Base-by-base conservation (phyloP, 495 filamentous ascomycete genomes). In the Aspergillus saccharolyticus region DNA sequence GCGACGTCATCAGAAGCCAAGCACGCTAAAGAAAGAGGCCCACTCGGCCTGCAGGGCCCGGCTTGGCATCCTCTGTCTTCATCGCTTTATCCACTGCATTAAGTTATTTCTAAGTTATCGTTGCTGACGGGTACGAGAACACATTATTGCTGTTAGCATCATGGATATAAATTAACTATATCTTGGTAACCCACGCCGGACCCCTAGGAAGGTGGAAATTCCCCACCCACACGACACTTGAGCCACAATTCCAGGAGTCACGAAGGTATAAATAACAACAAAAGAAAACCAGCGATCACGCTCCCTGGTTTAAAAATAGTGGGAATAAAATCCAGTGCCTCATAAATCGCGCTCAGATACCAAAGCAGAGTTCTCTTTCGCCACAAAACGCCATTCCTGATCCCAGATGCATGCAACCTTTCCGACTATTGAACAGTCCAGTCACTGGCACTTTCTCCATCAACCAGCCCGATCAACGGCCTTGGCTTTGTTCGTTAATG, bases 321-420 rank as follows among this genome's bases (percentile, higher is more conserved):
- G 33, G 33, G 53, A 49, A 60, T 43, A 50, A 54, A 28, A 18
- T 56, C 22, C 44, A 51, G 50, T 44, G 51, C 42, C 19, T 43
- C 42, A 24, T 33, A 44, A 49, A 46, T 54, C 42, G 50, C 54
- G 24, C 39, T 51, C 54, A 47, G 43, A 28, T 54, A 39, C 12
- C 53, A 54, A 50, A 56, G 30, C 53, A 56, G 9, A 52, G 48
- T 52, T 44, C 39, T 43, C 25, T 56, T 49, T 60, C 24, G 52
- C 53, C 30, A 5, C 17, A 43, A n/a, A 70, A 75, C 70, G 72
- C 72, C 72, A 45, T 44, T 54, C 57, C 62, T 59, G 59, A 22
- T 57, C 67, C 58, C 56, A 63, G 63, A 74, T 75, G 72, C 68
- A 71, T 50, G 47, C 47, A 50, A n/a, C 47, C 61, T 55, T 50